Conservation (phyloP, 768 basidiomycete species). For the Exidia glandulosa region DNA sequence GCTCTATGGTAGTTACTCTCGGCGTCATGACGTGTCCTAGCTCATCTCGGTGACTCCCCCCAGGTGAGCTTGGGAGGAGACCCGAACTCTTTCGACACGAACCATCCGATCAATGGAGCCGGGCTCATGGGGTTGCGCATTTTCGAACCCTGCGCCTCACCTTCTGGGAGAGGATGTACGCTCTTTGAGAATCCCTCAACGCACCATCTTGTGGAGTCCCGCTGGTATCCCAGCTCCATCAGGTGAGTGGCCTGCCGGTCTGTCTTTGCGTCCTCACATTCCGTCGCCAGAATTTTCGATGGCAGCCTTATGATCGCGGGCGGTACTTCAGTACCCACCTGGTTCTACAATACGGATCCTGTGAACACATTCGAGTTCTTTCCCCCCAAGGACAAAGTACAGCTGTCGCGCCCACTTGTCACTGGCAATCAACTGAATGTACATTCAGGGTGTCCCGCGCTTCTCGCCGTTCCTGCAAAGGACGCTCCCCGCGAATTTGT, state of each 20-base stretch:
- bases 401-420: no score
- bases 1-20: conserved; percentile 32
- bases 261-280: no score
- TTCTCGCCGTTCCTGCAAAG: not conserved
- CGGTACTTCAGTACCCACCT: conserved; percentile 15
- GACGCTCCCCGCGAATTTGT: not conserved
- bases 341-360: conserved; percentile 20
- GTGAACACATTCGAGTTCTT: conserved; percentile 23
- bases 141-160: conserved; percentile 18
- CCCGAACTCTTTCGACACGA: conserved; percentile 1
- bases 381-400: conserved; percentile 18
- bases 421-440: not conserved
- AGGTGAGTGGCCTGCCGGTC: no score
- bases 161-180: conserved; percentile 27
- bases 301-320: conserved; percentile 47
- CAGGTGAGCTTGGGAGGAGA: conserved; percentile 11
- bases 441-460: not conserved
- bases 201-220: conserved; percentile 41
- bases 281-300: not conserved
- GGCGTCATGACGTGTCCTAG: no score
- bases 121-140: conserved; percentile 17
- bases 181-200: conserved; percentile 54
- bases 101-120: not conserved
- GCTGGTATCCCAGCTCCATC: conserved; percentile 16
- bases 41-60: not conserved